Evolutionary conservation across 371 early-diverging fungal species (phyloP).

Genomic region (Lichtheimia ornata): DNA sequence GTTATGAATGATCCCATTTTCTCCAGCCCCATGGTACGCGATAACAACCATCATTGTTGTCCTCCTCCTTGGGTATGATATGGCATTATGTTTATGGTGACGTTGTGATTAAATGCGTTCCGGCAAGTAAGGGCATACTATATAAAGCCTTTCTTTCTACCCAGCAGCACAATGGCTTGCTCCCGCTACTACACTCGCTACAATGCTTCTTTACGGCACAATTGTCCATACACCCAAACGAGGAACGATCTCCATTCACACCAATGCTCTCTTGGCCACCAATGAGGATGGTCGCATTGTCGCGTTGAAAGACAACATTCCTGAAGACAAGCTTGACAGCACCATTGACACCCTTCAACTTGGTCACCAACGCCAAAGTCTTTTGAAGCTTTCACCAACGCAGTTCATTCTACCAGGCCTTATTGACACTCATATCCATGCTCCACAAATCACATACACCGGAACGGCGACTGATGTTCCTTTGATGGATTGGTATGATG

Average conservation of each 20-base stretch:
- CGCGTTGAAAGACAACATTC: not conserved
- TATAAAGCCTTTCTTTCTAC: too few relatives aligned
- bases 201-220: slow-evolving; percentile 12
- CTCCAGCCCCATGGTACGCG: too few relatives aligned
- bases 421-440: slow-evolving; percentile 76
- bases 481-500: slow-evolving; percentile 61
- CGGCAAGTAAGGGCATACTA: too few relatives aligned
- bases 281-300: not conserved
- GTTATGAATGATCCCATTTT: too few relatives aligned
- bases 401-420: slow-evolving; percentile 64
- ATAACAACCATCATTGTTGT: too few relatives aligned
- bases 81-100: too few relatives aligned
- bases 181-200: too few relatives aligned
- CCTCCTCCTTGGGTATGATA: too few relatives aligned
- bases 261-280: slow-evolving; percentile 1
- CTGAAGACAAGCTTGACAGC: not conserved
- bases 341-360: not conserved
- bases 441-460: slow-evolving; percentile 68
- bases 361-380: not conserved
- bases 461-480: slow-evolving; percentile 72
- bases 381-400: not conserved
- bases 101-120: too few relatives aligned
- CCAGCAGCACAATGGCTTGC: too few relatives aligned
- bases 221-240: slow-evolving; percentile 13
- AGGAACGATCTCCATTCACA: not conserved